Percentiles rank a stretch among this genome's conserved stretches.
phyloP scores from a whole-genome alignment of 768 basidiomycete species.

The Leccinum variicolor region DNA sequence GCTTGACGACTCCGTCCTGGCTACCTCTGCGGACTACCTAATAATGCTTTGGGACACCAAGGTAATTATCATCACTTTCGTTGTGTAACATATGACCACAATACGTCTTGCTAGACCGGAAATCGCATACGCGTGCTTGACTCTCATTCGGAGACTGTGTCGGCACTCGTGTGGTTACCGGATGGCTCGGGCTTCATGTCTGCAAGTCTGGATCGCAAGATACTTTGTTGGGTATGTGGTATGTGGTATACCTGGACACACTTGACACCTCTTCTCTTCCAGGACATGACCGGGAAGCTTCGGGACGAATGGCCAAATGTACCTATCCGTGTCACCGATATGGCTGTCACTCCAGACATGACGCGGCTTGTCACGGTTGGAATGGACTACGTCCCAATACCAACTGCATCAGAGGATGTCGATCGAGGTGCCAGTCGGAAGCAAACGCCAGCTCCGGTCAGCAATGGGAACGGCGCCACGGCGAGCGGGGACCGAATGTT shows the following conservation, averaged over 20 bases:
- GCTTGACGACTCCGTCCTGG: constrained; percentile 75
- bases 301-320: constrained; percentile 66
- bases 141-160: constrained; percentile 79
- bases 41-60: constrained; percentile 91
- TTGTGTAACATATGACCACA: neutral
- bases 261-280: constrained; percentile 14
- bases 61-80: constrained; percentile 42
- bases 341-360: constrained; percentile 84
- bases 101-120: constrained; percentile 57
- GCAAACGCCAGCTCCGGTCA: constrained; percentile 29
- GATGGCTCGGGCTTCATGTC: constrained; percentile 90
- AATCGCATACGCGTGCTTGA: constrained; percentile 60
- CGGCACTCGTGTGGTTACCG: constrained; percentile 83
- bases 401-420: constrained; percentile 12
- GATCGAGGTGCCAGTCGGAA: constrained; percentile 35
- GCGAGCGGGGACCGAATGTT: constrained; percentile 36
- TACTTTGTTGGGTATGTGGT: constrained; percentile 73
- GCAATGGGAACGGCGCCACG: constrained; percentile 32
- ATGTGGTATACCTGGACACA: neutral
- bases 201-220: constrained; percentile 79
- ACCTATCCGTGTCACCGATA: constrained; percentile 80
- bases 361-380: constrained; percentile 84
- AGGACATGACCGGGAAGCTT: constrained; percentile 76
- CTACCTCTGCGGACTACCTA: constrained; percentile 76
- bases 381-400: constrained; percentile 43